Evolutionary conservation across 805 yeast species (phyloP).

Genomic region (Lipomyces kockii): DNA sequence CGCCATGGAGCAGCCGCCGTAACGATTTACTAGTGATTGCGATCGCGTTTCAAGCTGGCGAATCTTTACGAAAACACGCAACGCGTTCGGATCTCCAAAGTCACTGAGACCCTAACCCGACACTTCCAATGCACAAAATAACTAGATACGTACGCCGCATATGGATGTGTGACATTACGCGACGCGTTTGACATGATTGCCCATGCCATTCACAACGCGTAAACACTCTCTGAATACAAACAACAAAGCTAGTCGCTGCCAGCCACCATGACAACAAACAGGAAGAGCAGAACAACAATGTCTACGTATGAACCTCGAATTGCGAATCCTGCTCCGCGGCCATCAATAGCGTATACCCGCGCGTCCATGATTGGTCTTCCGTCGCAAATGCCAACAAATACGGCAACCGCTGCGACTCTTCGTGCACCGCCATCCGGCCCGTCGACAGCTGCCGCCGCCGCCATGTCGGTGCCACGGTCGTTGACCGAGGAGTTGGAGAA

Average conservation of each 20-base stretch:
- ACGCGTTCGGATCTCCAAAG: background rate
- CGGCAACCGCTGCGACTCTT: conserved; percentile 9
- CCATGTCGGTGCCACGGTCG: conserved; percentile 24
- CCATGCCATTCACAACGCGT: no score
- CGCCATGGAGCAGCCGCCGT: background rate
- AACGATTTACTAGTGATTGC: background rate
- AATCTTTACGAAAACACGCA: background rate
- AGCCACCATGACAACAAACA: background rate
- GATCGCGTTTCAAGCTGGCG: background rate
- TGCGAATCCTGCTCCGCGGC: conserved; percentile 4
- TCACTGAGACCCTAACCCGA: background rate
- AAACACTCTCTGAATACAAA: no score
- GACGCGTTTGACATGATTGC: background rate
- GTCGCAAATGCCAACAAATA: background rate
- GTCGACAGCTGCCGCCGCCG: background rate
- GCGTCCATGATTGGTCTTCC: conserved; percentile 3
- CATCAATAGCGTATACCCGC: conserved; percentile 26
- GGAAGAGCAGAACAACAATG: background rate
- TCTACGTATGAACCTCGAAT: background rate
- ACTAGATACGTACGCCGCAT: no score
- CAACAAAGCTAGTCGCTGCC: background rate
- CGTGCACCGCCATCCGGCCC: conserved; percentile 5
- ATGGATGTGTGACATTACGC: background rate
- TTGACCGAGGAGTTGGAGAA: conserved; percentile 56
- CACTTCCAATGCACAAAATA: background rate